Evolutionary conservation across 2,329 filamentous ascomycete genomes (phyloP).

Genomic region (Ascocoryne sarcoides): DNA sequence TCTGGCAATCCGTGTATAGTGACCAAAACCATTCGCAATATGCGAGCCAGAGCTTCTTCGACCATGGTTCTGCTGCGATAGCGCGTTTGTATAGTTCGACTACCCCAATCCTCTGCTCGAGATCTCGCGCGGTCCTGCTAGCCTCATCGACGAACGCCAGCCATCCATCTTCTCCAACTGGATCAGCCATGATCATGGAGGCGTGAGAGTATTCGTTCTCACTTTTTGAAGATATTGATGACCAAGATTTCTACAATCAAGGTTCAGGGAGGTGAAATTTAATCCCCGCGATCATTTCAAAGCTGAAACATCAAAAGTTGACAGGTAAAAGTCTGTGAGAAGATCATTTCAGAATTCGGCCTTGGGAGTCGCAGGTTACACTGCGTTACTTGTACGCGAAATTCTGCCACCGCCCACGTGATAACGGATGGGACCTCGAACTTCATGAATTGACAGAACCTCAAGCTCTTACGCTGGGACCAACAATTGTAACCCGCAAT

Average conservation of each 20-base stretch:
- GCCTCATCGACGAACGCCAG: constrained; percentile 69
- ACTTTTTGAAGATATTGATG: neutral
- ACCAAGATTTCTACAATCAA: neutral
- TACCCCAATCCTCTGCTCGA: constrained; percentile 60
- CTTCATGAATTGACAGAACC: neutral
- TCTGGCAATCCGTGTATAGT: constrained; percentile 57
- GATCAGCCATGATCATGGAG: constrained; percentile 30
- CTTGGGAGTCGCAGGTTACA: no score
- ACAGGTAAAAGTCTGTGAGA: neutral
- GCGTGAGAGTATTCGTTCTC: neutral
- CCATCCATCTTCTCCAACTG: constrained; percentile 71
- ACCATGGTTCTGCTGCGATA: constrained; percentile 62
- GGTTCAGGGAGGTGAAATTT: neutral
- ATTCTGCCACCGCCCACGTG: no score
- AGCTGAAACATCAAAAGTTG: neutral
- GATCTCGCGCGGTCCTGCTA: constrained; percentile 46
- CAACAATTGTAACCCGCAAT: constrained; percentile 35
- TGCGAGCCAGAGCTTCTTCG: constrained; percentile 63
- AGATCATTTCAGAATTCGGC: no score
- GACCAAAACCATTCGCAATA: constrained; percentile 74
- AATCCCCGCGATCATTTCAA: neutral
- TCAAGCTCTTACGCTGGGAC: no score
- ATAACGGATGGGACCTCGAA: neutral
- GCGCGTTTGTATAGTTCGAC: constrained; percentile 67
- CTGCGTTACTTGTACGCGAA: no score